Conservation (phyloP, 192 early-diverging fungal genomes). For the Rhizoclosmatium sp. region DNA sequence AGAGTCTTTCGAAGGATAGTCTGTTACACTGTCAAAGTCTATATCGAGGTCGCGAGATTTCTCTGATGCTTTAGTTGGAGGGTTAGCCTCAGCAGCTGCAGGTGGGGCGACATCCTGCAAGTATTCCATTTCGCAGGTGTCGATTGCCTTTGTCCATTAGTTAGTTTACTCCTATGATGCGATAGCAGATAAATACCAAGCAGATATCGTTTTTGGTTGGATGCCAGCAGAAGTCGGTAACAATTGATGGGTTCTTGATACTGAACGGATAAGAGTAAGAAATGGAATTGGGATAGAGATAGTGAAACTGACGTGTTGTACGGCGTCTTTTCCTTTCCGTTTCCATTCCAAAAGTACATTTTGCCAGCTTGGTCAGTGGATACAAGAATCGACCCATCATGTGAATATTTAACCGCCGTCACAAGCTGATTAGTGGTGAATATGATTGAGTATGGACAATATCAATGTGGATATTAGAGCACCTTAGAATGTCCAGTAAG, state of each 20-base stretch:
- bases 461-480: neutral
- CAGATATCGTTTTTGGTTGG: slow-evolving; percentile 70
- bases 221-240: slow-evolving; percentile 73
- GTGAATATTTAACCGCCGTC: slow-evolving; percentile 30
- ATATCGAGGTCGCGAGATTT: neutral
- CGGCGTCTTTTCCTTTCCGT: neutral
- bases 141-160: slow-evolving; percentile 39
- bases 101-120: slow-evolving; percentile 57
- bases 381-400: slow-evolving; percentile 20
- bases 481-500: slow-evolving; percentile 35
- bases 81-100: neutral
- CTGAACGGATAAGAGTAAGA: slow-evolving; percentile 1
- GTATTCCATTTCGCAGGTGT: slow-evolving; percentile 61
- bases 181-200: slow-evolving; percentile 48
- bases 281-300: neutral
- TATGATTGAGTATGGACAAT: neutral
- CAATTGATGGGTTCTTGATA: slow-evolving; percentile 35
- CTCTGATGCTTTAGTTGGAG: neutral
- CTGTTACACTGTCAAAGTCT: slow-evolving; percentile 1
- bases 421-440: slow-evolving; percentile 14
- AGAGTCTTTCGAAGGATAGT: too few relatives aligned
- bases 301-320: slow-evolving; percentile 23
- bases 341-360: slow-evolving; percentile 34
- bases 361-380: slow-evolving; percentile 21
- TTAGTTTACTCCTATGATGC: neutral